Conservation (phyloP, 768 basidiomycete species). For the Termitomyces sp. region DNA sequence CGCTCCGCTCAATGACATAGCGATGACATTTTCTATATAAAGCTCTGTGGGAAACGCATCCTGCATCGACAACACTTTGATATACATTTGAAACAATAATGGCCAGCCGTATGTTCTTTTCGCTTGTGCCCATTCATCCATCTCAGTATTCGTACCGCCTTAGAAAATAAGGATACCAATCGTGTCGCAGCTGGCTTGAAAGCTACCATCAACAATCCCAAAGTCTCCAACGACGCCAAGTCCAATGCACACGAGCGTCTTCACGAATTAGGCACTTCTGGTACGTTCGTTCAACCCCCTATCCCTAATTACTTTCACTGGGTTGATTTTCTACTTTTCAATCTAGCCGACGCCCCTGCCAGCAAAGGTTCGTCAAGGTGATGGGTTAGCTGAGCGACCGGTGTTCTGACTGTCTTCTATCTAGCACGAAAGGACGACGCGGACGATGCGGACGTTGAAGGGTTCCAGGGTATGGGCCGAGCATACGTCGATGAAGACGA, state of each 20-base stretch:
- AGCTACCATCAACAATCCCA: background rate
- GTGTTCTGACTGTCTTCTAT: too few species aligned
- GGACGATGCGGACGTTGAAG: too few species aligned
- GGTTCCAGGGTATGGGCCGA: too few species aligned
- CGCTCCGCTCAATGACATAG: background rate
- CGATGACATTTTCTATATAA: background rate
- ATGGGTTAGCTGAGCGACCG: too few species aligned
- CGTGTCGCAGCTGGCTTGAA: background rate
- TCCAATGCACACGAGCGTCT: background rate
- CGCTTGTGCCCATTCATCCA: too few species aligned
- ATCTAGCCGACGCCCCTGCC: background rate
- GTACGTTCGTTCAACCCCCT: background rate
- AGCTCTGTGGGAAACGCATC: background rate
- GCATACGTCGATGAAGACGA: too few species aligned
- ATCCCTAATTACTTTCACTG: too few species aligned
- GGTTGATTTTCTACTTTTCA: fast-evolving
- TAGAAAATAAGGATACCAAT: background rate
- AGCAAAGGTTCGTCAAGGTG: background rate
- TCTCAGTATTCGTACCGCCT: background rate
- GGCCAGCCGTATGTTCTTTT: background rate
- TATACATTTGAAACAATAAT: background rate
- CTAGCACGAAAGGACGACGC: background rate
- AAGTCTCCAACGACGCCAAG: background rate
- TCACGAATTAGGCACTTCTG: background rate
- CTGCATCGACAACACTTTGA: too few species aligned